Evolutionary conservation across 305 asterid genomes (phyloP).

Genomic region (Fraxinus baroniana): DNA sequence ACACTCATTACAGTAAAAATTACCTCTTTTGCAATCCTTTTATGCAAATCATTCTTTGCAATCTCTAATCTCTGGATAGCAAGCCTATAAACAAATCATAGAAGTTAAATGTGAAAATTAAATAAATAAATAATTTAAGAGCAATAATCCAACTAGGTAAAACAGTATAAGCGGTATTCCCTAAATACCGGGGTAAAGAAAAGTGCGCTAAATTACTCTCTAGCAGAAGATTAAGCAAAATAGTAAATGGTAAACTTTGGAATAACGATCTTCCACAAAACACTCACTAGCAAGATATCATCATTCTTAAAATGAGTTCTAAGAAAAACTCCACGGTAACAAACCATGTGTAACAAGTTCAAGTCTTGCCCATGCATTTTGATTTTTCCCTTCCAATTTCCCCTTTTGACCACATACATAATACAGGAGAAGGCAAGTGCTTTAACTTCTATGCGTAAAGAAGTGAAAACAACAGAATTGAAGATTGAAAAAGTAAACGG

Average conservation of each 20-base stretch:
- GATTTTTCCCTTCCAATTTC: background rate
- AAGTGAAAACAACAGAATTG: background rate
- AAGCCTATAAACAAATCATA: conserved; percentile 55
- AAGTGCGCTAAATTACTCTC: background rate
- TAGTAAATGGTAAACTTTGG: background rate
- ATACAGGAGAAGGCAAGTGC: background rate
- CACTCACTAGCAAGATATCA: background rate
- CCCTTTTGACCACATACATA: background rate
- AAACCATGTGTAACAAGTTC: background rate
- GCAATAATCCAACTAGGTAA: background rate
- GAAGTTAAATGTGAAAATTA: conserved; percentile 17
- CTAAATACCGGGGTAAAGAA: background rate
- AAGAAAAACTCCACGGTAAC: background rate
- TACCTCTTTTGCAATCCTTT: conserved; percentile 96
- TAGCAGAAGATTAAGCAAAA: background rate
- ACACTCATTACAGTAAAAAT: conserved; percentile 9
- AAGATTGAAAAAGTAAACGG: background rate
- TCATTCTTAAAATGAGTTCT: background rate
- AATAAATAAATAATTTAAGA: conserved; percentile 9
- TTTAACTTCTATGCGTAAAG: background rate
- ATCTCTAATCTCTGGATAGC: conserved; percentile 94
- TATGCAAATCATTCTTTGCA: conserved; percentile 86
- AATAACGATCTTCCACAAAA: background rate
- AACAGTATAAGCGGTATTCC: background rate
- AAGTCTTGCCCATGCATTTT: background rate